Base-by-base conservation (phyloP, 1,284 basidiomycete genomes). In the Sanguinoderma infundibulare region DNA sequence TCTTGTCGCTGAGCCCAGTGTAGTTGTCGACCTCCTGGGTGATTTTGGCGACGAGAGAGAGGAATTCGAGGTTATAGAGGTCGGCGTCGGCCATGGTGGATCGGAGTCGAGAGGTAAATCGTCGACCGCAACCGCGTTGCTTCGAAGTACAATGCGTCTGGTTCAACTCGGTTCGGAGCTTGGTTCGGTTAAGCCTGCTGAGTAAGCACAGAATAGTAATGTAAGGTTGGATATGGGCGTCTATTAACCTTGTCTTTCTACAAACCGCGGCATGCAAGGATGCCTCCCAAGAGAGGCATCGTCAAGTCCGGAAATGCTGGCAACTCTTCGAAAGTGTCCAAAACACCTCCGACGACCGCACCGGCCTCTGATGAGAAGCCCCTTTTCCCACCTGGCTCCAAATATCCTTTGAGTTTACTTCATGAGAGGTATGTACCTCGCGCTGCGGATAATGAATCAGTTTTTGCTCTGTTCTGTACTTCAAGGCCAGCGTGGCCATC, bases 11-110 rank as follows among this genome's bases (percentile, higher is more conserved):
- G 57, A 91, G 79, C 51, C 85, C 91, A 69, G 85, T 84, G 74
- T 97, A 87, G 70, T 97, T 98, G 77, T 91, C 87, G 56, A 98
- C 86, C 76, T 98, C 95, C 74, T 96, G 92, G 0, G 91, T 91
- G 67, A 98, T 92, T 74, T 92, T 92, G 61, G 91, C 88, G 63
- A 96, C 90, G 55, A 98, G 82, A 47, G 94, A 96, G 54, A 98
- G 87, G 62, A 91, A 83, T 78, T 98, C 96, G 76, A 98, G 90
- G 76, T 94, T 89, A 78, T 95, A 92, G 66, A 96, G 79, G 79
- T 95, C 94, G 70, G 76, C 75, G 63, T 92, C 87, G 64, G 89
- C 82, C 84, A 92, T 92, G 65, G 62, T 59, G 61, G 66, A 62
- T 53, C 35, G 26, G 22, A 49, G 51, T 38, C 38, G 34, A 32